Percentiles rank a stretch among this genome's conserved stretches.
phyloP scores from a whole-genome alignment of 2,329 filamentous ascomycete species.

The Chalara sp. region DNA sequence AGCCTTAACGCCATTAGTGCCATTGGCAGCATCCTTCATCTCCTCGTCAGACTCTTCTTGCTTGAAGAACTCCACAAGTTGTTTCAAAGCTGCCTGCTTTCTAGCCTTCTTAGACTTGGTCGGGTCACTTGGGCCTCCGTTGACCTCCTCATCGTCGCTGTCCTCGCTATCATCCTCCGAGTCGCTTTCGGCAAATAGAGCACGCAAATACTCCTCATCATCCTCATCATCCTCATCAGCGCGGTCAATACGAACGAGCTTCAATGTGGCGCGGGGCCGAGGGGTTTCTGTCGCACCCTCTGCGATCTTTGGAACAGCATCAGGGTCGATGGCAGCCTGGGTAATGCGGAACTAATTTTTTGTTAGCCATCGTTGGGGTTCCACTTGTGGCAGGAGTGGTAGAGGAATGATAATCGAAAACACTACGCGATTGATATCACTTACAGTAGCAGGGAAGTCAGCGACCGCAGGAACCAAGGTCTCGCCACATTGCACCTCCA shows the following conservation, averaged over 20 bases:
- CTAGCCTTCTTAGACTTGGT: slow-evolving; percentile 82
- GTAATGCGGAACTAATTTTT: slow-evolving; percentile 78
- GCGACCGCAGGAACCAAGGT: slow-evolving; percentile 72
- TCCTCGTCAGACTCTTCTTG: slow-evolving; percentile 60
- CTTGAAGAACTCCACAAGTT: slow-evolving; percentile 64
- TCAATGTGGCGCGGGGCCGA: slow-evolving; percentile 76
- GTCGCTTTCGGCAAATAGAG: slow-evolving; percentile 52
- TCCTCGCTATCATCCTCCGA: slow-evolving; percentile 37
- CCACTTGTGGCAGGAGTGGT: background rate
- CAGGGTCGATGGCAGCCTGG: slow-evolving; percentile 96
- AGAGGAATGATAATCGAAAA: background rate
- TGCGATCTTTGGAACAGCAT: slow-evolving; percentile 62
- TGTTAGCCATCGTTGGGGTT: slow-evolving; percentile 8
- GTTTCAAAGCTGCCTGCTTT: slow-evolving; percentile 68
- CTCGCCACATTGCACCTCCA: slow-evolving; percentile 82
- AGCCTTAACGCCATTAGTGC: slow-evolving; percentile 50
- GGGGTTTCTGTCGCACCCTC: slow-evolving; percentile 53
- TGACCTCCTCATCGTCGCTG: slow-evolving; percentile 65
- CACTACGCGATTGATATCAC: slow-evolving; percentile 29
- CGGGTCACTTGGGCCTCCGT: slow-evolving; percentile 88
- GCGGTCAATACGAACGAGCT: slow-evolving; percentile 69
- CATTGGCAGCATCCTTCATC: slow-evolving; percentile 64
- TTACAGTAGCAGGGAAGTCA: slow-evolving; percentile 78
- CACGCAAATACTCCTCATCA: slow-evolving; percentile 58
- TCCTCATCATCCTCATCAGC: slow-evolving; percentile 58